Evolutionary conservation across 495 filamentous ascomycete species (phyloP), one percentile per base, ranked within the genome.

Genomic region (Xylaria longipes): DNA sequence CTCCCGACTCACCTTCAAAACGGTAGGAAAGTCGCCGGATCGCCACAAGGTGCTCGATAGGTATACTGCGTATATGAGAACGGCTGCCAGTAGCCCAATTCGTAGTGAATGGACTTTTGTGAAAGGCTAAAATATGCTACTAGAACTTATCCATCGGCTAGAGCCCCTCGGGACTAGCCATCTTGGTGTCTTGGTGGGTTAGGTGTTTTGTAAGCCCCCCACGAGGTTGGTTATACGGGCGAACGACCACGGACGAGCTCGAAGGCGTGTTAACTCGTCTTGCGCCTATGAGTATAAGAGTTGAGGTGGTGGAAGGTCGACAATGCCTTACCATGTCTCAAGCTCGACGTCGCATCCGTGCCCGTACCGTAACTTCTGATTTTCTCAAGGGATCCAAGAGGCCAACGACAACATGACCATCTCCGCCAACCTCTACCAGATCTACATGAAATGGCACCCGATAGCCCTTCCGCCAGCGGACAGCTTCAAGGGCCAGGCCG

Each of bases 401-500:
- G 11, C 33, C 33, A 12, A 56, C 45, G 48, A 41, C 65, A 67
- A 27, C n/a, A 67, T 56, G 65, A 14, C 5, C 8, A 65, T 67
- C 33, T 12, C 48, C n/a, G 22, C 1, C 3, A 54, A 41, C 27
- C 67, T 76, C 7, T 58, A 66, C 27, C 74, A 76, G 45, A 65
- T 54, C 15, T 74, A 74, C 62, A 76, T 76, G 74, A 76, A 77
- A 72, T 75, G 61, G 65, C 70, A 72, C 43, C 76, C 74, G 0
- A 78, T 76, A 14, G 67, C 76, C 0, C 76, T 78, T 7, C 76
- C 76, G 48, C 70, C 74, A 0, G 0, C 72, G 8, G 63, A 65
- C 27, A 52, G 39, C 58, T 78, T 74, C 72, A 64, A 50, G 56
- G 74, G 68, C 33, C 75, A 85, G 69, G 80, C 77, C 25, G 74